Base-by-base conservation (phyloP, 331 rosid genomes). In the Saraca asoca region DNA sequence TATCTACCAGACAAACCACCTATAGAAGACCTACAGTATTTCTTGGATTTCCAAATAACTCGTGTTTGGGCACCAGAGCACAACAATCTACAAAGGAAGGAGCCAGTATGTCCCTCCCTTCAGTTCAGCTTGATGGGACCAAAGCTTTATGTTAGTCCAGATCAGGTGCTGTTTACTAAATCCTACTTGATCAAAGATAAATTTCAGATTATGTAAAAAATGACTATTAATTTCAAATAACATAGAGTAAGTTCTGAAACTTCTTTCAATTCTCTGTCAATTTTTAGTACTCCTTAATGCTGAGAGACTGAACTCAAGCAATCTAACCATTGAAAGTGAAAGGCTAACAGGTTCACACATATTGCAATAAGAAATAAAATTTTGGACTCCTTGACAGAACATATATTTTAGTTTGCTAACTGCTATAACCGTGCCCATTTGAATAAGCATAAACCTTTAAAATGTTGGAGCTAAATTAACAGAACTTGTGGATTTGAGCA, bases 61-160 rank as follows among this genome's bases (percentile, higher is more conserved):
- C 88, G 75, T 64, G 88, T 72, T 59, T 92, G 98, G 98, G 98
- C 98, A 15, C 98, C 98, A 5, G 95, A 89, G 71, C 93, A 82
- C 58, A 89, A 81, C 74, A 88, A 80, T 68, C 79, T 85, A 66
- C 98, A 92, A 70, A 81, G 96, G 75, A 92, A 92, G 81, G 96
- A 89, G 75, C 98, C 96, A 44, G 95, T 92, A 12, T 92, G 98
- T 72, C 66, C 68, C 19, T 77, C 89, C 43, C 98, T 89, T 61
- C 98, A 92, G 83, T 92, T 92, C 81, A 89, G 98, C 78, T 85
- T 92, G 87, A 92, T 92, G 98, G 96, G 98, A 58, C 95, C 98
- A 19, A 92, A 89, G 79, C 98, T 92, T 64, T 87, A 82, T 59
- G 71, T 92, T 69, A 92, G 98, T 81, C 95, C 93, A 17, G 98